Evolutionary conservation across 2,329 filamentous ascomycete genomes (phyloP).

Genomic region (Calonectria hawksworthii): DNA sequence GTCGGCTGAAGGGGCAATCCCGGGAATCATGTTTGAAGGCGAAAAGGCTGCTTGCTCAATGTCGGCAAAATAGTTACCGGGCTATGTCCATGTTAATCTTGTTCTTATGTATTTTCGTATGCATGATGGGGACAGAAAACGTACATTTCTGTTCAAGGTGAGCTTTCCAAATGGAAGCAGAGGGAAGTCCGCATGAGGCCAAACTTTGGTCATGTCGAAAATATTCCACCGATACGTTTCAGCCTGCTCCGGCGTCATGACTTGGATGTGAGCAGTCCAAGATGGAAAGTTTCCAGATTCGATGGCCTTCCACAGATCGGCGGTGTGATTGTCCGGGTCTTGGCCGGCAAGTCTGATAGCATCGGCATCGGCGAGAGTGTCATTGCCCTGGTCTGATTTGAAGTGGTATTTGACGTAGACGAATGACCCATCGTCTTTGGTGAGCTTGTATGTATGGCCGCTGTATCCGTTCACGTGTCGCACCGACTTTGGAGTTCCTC

Average conservation of each 20-base stretch:
- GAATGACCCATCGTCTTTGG: constrained; percentile 59
- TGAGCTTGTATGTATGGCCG: constrained; percentile 64
- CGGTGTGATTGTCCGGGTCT: constrained; percentile 65
- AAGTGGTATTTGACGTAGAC: constrained; percentile 66
- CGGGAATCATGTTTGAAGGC: constrained; percentile 75
- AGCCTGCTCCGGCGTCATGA: constrained; percentile 72
- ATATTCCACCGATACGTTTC: constrained; percentile 73
- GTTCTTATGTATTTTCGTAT: rapidly evolving
- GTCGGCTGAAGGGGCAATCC: constrained; percentile 73
- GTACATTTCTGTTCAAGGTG: constrained; percentile 73
- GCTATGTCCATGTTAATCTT: constrained; percentile 12
- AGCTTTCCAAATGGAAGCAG: constrained; percentile 72
- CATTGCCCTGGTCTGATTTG: constrained; percentile 60
- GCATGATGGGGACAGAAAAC: rapidly evolving
- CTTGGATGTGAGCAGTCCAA: constrained; percentile 76
- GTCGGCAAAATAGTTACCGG: constrained; percentile 77
- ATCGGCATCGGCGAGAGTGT: constrained; percentile 58
- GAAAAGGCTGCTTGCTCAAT: constrained; percentile 78
- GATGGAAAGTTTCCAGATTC: constrained; percentile 70
- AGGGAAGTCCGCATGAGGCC: constrained; percentile 75
- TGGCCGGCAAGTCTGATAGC: constrained; percentile 52
- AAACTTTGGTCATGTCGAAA: constrained; percentile 79
- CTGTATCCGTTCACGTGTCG: constrained; percentile 62
- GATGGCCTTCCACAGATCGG: constrained; percentile 62
- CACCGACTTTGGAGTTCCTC: constrained; percentile 62